Evolutionary conservation across 2,329 filamentous ascomycete genomes (phyloP).

Genomic region (Fusarium tanahbumbuense): DNA sequence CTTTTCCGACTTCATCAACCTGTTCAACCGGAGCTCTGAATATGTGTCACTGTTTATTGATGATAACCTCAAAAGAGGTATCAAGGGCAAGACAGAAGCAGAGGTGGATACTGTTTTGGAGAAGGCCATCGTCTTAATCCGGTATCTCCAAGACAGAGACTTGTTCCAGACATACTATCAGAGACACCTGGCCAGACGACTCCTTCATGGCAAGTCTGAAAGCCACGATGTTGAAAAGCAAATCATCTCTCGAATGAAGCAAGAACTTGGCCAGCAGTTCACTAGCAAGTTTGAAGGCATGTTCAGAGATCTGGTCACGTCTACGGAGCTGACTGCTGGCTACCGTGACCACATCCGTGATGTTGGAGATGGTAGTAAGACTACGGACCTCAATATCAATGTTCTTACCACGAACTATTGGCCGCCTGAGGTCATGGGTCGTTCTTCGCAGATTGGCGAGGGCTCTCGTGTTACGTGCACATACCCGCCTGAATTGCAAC

Average conservation of each 20-base stretch:
- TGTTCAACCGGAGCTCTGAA: constrained; percentile 86
- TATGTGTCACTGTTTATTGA: constrained; percentile 97
- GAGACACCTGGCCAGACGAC: constrained; percentile 88
- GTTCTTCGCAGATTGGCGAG: constrained; percentile 63
- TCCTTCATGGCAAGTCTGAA: constrained; percentile 89
- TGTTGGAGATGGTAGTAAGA: constrained; percentile 59
- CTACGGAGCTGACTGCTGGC: constrained; percentile 80
- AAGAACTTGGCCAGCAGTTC: constrained; percentile 94
- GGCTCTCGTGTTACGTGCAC: constrained; percentile 64
- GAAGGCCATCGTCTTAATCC: constrained; percentile 87
- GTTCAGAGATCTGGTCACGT: constrained; percentile 96
- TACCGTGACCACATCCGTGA: constrained; percentile 76
- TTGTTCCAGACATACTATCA: constrained; percentile 98
- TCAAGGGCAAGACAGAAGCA: constrained; percentile 89
- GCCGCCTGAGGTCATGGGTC: constrained; percentile 89
- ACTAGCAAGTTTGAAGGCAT: constrained; percentile 94
- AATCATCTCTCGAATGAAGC: constrained; percentile 97
- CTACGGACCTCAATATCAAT: constrained; percentile 83
- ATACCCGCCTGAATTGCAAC: constrained; percentile 79
- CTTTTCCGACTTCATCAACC: constrained; percentile 93
- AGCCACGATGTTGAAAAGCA: constrained; percentile 93
- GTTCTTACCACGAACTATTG: constrained; percentile 95
- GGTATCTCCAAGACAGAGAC: constrained; percentile 92
- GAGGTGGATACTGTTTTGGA: constrained; percentile 88
- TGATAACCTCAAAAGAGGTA: constrained; percentile 92